Evolutionary conservation across 2,329 filamentous ascomycete species (phyloP), one percentile per base, ranked within the genome.

Genomic region (Pseudogymnoascus sp.): DNA sequence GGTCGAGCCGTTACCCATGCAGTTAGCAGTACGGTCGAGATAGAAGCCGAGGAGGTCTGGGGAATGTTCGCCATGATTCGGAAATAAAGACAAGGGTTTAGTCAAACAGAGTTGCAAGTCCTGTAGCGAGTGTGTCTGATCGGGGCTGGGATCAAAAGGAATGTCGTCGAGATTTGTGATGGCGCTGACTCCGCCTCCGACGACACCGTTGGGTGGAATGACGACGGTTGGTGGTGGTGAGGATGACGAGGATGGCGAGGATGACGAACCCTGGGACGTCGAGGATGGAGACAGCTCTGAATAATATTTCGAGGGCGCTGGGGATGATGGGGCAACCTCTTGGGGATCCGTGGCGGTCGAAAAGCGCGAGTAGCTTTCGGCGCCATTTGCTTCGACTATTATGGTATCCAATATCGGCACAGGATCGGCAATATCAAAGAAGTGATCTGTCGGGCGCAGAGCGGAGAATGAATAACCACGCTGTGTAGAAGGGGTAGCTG

Each of bases 1-100:
- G 0, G 78, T 79, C 0, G 78, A 78, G 0, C 77, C 78, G 62
- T 81, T 81, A 34, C 76, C 78, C 78, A 81, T 80, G 60, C 77
- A 79, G 46, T 76, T 75, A 14, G 77, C 75, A 0, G 78, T 81
- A 1, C 76, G 77, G 1, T 72, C 69, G 5, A 80, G 66, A 65
- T 81, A 81, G 68, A 80, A 79, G 62, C 75, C 76, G 8, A 81
- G 72, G 4, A 81, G 72, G 56, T 79, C 78, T 71, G 76, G 76
- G 63, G 71, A 80, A 69, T 72, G 76, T 75, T 37, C 62, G 21
- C 31, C 34, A 38, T 60, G 38, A 23, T 38, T n/a, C 21, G 59
- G 59, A n/a, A 60, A 38, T 38, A 60, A 36, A 18, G 59, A 60
- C 59, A 60, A 50, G 12, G 25, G 38, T 42, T 42, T 42, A 18